Conservation (phyloP, 1,139 yeast species). For the Arxiozyma telluris region DNA sequence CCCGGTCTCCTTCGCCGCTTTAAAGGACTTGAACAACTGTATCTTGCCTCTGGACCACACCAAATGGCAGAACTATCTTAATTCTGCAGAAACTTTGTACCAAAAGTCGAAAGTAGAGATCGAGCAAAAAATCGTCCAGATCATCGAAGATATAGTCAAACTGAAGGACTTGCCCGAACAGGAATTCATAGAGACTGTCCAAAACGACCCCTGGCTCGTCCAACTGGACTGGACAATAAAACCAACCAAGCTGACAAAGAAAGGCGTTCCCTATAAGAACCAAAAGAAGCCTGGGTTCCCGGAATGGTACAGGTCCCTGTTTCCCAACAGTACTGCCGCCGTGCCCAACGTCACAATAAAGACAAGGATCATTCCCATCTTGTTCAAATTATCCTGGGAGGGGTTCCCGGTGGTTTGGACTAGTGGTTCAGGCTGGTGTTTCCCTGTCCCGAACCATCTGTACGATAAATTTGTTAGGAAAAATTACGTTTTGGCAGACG, state of each 20-base stretch:
- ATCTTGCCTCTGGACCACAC: constrained; percentile 67
- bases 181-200: constrained; percentile 14
- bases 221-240: constrained; percentile 82
- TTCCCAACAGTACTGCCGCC: constrained; percentile 37
- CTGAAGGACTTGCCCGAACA: constrained; percentile 28
- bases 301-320: constrained; percentile 80
- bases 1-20: constrained; percentile 89
- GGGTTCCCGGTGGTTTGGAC: constrained; percentile 76
- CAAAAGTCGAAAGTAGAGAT: constrained; percentile 51
- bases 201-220: constrained; percentile 73
- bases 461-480: constrained; percentile 38
- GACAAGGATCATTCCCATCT: constrained; percentile 66
- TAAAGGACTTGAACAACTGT: constrained; percentile 65
- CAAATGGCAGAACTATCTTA: constrained; percentile 63
- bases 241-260: constrained; percentile 54
- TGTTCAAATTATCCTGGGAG: constrained; percentile 79
- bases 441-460: constrained; percentile 42
- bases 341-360: constrained; percentile 57
- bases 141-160: constrained; percentile 54
- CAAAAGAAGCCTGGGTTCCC: constrained; percentile 89
- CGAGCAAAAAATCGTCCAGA: constrained; percentile 45
- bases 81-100: constrained; percentile 60
- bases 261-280: constrained; percentile 65
- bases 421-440: constrained; percentile 80
- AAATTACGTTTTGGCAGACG: constrained; percentile 39